Evolutionary conservation across 768 basidiomycete species (phyloP).

Genomic region (Suillus variegatus): DNA sequence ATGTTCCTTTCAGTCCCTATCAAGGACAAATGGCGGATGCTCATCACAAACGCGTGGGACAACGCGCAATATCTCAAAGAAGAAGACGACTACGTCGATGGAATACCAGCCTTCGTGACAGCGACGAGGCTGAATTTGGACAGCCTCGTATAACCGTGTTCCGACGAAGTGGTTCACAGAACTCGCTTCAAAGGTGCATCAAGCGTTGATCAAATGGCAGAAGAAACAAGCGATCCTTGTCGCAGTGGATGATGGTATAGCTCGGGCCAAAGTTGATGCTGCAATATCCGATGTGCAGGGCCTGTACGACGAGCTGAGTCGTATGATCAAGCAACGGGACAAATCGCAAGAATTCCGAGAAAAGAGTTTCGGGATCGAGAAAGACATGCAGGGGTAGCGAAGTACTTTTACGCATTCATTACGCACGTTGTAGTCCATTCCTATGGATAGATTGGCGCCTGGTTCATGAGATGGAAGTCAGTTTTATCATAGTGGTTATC

Average conservation of each 20-base stretch:
- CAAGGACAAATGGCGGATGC: neutral
- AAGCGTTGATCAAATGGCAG: neutral
- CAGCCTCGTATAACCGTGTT: neutral
- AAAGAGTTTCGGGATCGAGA: neutral
- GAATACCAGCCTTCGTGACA: neutral
- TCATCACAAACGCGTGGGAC: neutral
- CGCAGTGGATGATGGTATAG: neutral
- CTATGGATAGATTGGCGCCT: neutral
- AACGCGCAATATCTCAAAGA: rapidly evolving
- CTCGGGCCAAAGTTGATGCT: neutral
- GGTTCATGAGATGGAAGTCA: neutral
- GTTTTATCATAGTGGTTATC: neutral
- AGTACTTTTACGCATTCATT: neutral
- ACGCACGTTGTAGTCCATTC: neutral
- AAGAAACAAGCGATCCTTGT: neutral
- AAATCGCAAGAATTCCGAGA: neutral
- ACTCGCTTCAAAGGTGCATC: neutral
- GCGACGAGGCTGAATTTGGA: neutral
- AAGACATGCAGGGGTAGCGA: neutral
- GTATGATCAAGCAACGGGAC: neutral
- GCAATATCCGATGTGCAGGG: neutral
- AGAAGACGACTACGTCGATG: neutral
- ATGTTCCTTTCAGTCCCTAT: neutral
- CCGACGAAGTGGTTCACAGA: neutral
- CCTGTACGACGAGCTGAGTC: neutral